Evolutionary conservation across 495 filamentous ascomycete genomes (phyloP), one percentile per base, ranked within the genome.

Genomic region (Tetracladium setigerum): DNA sequence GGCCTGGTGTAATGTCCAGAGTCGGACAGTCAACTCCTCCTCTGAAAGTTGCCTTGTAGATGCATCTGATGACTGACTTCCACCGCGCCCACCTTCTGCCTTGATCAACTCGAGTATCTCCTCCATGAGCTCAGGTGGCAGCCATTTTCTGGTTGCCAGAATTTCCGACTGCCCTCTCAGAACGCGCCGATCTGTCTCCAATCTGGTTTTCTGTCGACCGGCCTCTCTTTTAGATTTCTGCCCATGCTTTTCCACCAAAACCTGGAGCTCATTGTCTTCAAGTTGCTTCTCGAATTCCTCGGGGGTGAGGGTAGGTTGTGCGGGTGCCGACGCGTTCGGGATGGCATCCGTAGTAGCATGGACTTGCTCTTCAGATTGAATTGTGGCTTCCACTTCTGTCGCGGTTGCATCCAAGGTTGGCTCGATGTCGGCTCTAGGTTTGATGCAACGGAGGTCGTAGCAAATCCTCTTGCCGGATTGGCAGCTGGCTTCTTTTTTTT

Each of bases 381-480:
- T 9, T 22, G 48, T 32, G 8, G 47, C 18, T 16, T 36, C 22
- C 22, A 47, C 24, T 19, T 52, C 53, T 27, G 24, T 39, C 46
- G 34, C 44, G 14, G 44, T 22, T 5, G 22, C 17, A 5, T 49
- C 39, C 15, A 17, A 2, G 16, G 11, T 35, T 1, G 46, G 60
- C 46, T 62, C 39, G 41, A 85, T 54, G 30, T 62, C 54, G 12
- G 39, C 58, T 53, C 74, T 71, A 3, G 71, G 59, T 64, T 94
- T 95, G 7, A 91, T 33, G 88, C 84, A 41, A 87, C 73, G 11
- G 91, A 96, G 12, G 86, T 89, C 2, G 92, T 98, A 49, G 90
- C 88, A 69, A 96, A 89, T 8, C 89, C 90, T 57, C 92, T 77
- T 35, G 87, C 86, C 22, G 91, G 87, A 64, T 95, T 96, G 14